Base-by-base conservation (phyloP, 1,139 yeast species). In the Casaregolazyma lundiana region DNA sequence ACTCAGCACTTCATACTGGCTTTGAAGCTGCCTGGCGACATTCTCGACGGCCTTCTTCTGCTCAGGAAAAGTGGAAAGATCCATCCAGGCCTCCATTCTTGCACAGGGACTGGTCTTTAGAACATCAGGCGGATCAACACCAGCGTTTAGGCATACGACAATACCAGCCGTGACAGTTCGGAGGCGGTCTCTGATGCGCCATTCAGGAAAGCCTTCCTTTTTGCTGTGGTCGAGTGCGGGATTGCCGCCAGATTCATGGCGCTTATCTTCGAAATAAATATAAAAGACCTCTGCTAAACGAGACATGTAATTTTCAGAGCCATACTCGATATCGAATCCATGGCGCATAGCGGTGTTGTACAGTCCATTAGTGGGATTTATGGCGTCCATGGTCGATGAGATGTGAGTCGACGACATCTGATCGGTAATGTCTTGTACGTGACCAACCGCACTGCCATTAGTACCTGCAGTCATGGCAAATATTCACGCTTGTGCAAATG, bases 111-210 rank as follows among this genome's bases (percentile, higher is more conserved):
- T 90, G 0, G 97, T 89, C 64, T 89, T 88, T 67, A 87, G 80
- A 32, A 90, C 81, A 65, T 94, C 98, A 1, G 99, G 98, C 2
- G 99, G 98, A 56, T 92, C 97, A 2, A 92, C 97, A 4, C 98
- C 97, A 43, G 92, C 70, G 61, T 94, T 92, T 38, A 92, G 71
- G 63, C 99, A 92, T 43, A 92, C 69, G 45, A 92, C 90, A 22
- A 92, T 71, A 11, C 96, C 97, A 0, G 97, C 98, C 50, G 87
- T 81, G n/a, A 90, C 89, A 1, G 99, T 94, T 62, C 90, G 84
- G 61, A 86, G 96, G 37, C 96, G 78, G 58, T 89, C 96, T 53
- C 84, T 81, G 76, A 88, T 85, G 56, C 94, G 85, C 98, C 98
- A 92, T 60, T 92, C 97, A 4, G 80, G 68, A 62, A 79, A 81